phyloP scores from a whole-genome alignment of 345 rosid genomes.

The Aethionema arabicum region DNA sequence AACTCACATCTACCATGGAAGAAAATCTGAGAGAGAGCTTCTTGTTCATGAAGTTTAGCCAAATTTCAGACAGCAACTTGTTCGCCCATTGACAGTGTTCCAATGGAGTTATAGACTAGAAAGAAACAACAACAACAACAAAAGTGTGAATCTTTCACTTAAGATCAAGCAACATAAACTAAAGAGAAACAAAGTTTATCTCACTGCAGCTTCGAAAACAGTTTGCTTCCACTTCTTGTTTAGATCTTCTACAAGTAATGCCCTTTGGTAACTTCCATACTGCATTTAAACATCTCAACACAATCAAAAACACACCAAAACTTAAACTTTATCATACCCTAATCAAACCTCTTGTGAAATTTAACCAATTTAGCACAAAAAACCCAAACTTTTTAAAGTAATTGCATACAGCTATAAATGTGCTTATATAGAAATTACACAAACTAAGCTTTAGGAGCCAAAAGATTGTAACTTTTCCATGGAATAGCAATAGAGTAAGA shows the following conservation, averaged over 20 bases:
- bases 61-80: slow-evolving; percentile 77
- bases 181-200: slow-evolving; percentile 1
- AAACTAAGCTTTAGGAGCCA: background rate
- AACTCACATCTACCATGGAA: slow-evolving; percentile 75
- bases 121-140: slow-evolving; percentile 20
- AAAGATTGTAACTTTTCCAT: slow-evolving; percentile 18
- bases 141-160: slow-evolving; percentile 4
- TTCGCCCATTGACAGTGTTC: slow-evolving; percentile 97
- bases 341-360: background rate
- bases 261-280: slow-evolving; percentile 75
- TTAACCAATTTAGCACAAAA: slow-evolving; percentile 2
- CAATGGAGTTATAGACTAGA: slow-evolving; percentile 77
- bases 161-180: slow-evolving; percentile 10
- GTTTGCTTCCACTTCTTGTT: slow-evolving; percentile 79
- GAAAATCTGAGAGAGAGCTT: slow-evolving; percentile 70
- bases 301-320: background rate
- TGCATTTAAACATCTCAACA: slow-evolving; percentile 33
- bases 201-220: slow-evolving; percentile 59
- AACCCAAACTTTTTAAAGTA: background rate
- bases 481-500: slow-evolving; percentile 13
- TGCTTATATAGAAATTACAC: slow-evolving; percentile 2
- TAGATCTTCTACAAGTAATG: slow-evolving; percentile 68
- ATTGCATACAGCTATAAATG: slow-evolving; percentile 3
- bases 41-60: slow-evolving; percentile 68
- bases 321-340: background rate